A percentile compares a stretch with the other conserved stretches of the same genome.
Conservation (phyloP, 805 yeast genomes). For the Suhomyces kilbournensis region DNA sequence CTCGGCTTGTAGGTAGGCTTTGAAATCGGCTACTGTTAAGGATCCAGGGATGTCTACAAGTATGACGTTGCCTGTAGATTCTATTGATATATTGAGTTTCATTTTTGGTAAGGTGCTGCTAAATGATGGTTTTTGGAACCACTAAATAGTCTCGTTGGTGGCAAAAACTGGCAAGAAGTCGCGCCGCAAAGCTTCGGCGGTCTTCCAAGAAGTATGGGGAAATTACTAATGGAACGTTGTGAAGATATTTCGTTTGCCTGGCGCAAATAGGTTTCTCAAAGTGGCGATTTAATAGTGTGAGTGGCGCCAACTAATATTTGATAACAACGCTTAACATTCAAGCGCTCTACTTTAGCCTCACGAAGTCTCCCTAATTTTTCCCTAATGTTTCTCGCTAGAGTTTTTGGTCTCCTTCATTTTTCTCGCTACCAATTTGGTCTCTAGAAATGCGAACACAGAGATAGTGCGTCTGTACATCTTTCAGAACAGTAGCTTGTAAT, state of each 20-base stretch:
- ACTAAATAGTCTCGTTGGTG: not conserved
- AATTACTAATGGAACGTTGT: not conserved
- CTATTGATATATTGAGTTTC: slow-evolving; percentile 19
- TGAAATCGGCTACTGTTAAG: slow-evolving; percentile 62
- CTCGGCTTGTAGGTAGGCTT: slow-evolving; percentile 72
- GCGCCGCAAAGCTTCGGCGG: not conserved
- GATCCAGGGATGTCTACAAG: slow-evolving; percentile 63
- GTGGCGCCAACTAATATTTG: not conserved
- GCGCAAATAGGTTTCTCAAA: not conserved
- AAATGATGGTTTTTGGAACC: not conserved
- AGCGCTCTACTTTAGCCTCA: not conserved
- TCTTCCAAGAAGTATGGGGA: not conserved
- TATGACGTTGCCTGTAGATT: slow-evolving; percentile 23
- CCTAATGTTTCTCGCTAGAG: not conserved
- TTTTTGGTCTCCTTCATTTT: not conserved
- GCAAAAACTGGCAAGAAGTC: not conserved
- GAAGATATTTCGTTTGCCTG: not conserved
- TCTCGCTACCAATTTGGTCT: not conserved
- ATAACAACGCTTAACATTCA: not conserved
- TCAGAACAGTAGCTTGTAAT: not conserved
- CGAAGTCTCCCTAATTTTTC: not conserved
- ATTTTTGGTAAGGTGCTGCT: slow-evolving; percentile 5
- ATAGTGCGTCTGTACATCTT: too few relatives aligned
- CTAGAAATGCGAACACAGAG: not conserved
- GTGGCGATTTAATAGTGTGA: not conserved